Conservation (phyloP, 2,329 filamentous ascomycete species). For the Blastomyces emzantsi region DNA sequence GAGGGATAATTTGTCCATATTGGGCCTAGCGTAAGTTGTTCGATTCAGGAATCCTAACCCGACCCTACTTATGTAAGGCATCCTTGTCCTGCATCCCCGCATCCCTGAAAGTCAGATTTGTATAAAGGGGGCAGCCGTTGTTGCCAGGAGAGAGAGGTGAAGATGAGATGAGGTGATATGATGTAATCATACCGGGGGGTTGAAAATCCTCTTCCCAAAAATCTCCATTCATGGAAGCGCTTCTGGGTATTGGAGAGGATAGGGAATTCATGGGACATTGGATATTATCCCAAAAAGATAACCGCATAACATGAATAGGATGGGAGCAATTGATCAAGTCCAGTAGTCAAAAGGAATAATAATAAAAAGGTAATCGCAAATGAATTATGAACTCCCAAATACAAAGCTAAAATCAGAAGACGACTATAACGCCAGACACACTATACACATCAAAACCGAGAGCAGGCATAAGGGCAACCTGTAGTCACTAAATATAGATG, state of each 20-base stretch:
- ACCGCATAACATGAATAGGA: background rate
- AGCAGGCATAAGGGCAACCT: background rate
- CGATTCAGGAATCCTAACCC: background rate
- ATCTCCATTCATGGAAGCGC: background rate
- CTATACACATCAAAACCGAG: slow-evolving; percentile 5
- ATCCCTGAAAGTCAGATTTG: background rate
- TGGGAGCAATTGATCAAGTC: background rate
- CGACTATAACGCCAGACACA: slow-evolving; percentile 5
- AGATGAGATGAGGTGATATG: background rate
- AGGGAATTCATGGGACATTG: background rate
- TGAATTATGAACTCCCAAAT: slow-evolving; percentile 1
- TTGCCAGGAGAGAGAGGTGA: background rate
- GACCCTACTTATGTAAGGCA: background rate
- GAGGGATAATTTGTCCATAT: slow-evolving; percentile 5
- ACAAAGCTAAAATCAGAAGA: background rate
- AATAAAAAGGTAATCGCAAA: background rate
- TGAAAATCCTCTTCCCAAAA: slow-evolving; percentile 1
- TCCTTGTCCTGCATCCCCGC: background rate
- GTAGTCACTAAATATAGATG: background rate
- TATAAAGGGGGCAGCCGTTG: background rate
- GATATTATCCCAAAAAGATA: background rate
- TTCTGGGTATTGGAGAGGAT: background rate
- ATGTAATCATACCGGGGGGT: background rate
- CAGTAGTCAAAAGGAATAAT: background rate
- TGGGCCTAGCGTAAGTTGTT: background rate